These are phyloP conservation scores for Hygrophorus russula DNA, from an alignment of 768 basidiomycete genomes.

Conservation along the genomic window DNA sequence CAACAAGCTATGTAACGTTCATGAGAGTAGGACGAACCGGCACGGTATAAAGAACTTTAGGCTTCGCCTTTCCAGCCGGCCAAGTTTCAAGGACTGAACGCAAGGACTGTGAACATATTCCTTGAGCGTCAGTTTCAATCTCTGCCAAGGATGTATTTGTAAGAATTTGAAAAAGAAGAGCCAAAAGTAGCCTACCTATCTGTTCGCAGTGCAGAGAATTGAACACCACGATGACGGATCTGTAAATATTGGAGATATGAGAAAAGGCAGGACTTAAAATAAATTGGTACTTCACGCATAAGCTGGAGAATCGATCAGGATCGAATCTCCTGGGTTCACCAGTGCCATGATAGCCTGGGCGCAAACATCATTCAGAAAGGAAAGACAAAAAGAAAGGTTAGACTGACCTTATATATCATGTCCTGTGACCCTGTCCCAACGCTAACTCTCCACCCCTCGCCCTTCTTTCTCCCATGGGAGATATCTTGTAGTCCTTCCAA, in stretches of 20 bases:
- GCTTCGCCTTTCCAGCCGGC: slow-evolving; percentile 60
- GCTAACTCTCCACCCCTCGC: slow-evolving; percentile 64
- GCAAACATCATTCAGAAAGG: not conserved
- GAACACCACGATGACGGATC: slow-evolving; percentile 60
- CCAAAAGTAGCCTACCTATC: slow-evolving; percentile 31
- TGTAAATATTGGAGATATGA: slow-evolving; percentile 12
- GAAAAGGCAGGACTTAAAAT: slow-evolving; percentile 4
- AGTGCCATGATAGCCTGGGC: slow-evolving; percentile 58
- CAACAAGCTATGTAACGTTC: slow-evolving; percentile 2
- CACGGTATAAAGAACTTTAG: slow-evolving; percentile 75
- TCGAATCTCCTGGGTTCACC: slow-evolving; percentile 66
- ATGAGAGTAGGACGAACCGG: slow-evolving; percentile 33
- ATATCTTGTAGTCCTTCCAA: slow-evolving; percentile 57
- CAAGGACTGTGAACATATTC: slow-evolving; percentile 50
- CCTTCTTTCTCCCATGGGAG: slow-evolving; percentile 50
- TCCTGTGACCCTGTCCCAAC: slow-evolving; percentile 86
- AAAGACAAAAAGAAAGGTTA: not conserved
- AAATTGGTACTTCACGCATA: slow-evolving; percentile 44
- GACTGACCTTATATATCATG: slow-evolving; percentile 68
- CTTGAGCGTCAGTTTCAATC: slow-evolving; percentile 66
- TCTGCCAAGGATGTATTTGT: slow-evolving; percentile 29
- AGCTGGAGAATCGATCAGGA: slow-evolving; percentile 75
- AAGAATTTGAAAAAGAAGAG: not conserved
- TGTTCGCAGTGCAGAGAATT: slow-evolving; percentile 42
- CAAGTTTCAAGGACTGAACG: slow-evolving; percentile 60